Percentiles rank a stretch among this genome's conserved stretches.
phyloP scores from a whole-genome alignment of 108 stramenopile species.

The Pseudonitzschia pungens region DNA sequence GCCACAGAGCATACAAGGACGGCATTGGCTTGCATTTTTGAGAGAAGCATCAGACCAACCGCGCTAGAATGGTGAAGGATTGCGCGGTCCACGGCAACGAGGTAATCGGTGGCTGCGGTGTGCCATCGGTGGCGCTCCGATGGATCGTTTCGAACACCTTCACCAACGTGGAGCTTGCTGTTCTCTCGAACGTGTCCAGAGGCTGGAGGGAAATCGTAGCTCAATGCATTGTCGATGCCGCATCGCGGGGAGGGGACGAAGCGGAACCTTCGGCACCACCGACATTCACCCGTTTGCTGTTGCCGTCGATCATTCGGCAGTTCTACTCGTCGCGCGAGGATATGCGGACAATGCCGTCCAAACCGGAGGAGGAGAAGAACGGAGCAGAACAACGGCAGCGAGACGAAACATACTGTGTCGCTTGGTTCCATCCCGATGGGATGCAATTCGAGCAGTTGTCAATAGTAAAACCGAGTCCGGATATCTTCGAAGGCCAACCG shows the following conservation, averaged over 20 bases:
- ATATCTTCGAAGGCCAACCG: neutral
- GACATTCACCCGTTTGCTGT: slow-evolving; percentile 15
- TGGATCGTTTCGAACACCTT: slow-evolving; percentile 58
- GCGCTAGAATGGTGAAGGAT: neutral
- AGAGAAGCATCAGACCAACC: no score
- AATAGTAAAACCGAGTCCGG: neutral
- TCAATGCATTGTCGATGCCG: slow-evolving; percentile 20
- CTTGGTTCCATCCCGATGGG: slow-evolving; percentile 81
- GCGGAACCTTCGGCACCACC: neutral
- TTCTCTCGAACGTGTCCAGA: slow-evolving; percentile 61
- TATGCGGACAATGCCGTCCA: neutral
- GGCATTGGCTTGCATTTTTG: no score
- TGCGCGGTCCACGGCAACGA: neutral
- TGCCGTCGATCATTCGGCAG: slow-evolving; percentile 53
- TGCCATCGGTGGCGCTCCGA: neutral
- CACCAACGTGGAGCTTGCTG: slow-evolving; percentile 59
- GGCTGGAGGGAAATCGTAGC: slow-evolving; percentile 49
- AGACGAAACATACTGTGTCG: slow-evolving; percentile 70
- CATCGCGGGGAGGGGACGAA: slow-evolving; percentile 4
- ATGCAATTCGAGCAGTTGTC: slow-evolving; percentile 49
- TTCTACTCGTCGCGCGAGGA: slow-evolving; percentile 21
- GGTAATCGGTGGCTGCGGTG: neutral
- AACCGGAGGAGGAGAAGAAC: neutral
- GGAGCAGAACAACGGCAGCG: slow-evolving; percentile 7
- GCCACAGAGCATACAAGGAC: no score